phyloP scores from a whole-genome alignment of 2,329 filamentous ascomycete species.

The Laburnicola sp. region DNA sequence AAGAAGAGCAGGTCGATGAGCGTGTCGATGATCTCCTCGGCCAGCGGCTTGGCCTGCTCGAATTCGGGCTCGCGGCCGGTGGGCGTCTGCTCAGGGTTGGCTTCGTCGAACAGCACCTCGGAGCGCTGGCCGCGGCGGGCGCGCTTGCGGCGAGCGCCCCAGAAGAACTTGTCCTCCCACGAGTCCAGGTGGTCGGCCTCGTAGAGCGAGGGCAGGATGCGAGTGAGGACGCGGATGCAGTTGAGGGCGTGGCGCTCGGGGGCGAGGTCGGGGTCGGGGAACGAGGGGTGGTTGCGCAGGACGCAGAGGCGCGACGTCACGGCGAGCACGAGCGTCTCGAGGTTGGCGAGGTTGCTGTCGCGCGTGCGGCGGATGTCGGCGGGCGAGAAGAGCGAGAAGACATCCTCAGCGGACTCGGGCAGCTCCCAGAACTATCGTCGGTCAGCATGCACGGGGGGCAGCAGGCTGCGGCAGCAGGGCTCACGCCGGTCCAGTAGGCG shows the following conservation, averaged over 20 bases:
- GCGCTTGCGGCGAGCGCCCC: slow-evolving; percentile 72
- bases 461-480: slow-evolving; percentile 33
- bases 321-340: slow-evolving; percentile 84
- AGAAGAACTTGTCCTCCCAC: slow-evolving; percentile 96
- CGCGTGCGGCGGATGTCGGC: slow-evolving; percentile 78
- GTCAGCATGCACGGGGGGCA: slow-evolving; percentile 6
- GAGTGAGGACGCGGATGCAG: slow-evolving; percentile 87
- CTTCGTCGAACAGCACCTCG: slow-evolving; percentile 84
- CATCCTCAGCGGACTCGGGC: slow-evolving; percentile 91
- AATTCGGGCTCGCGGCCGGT: slow-evolving; percentile 62
- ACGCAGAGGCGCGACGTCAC: slow-evolving; percentile 80
- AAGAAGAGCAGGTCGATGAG: slow-evolving; percentile 90
- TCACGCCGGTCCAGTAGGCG: slow-evolving; percentile 87
- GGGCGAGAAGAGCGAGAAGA: slow-evolving; percentile 93
- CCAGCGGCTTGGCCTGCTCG: slow-evolving; percentile 82
- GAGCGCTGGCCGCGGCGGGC: slow-evolving; percentile 49
- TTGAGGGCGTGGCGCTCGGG: slow-evolving; percentile 88
- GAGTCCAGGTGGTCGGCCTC: slow-evolving; percentile 78
- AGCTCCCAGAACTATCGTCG: slow-evolving; percentile 85
- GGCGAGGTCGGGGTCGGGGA: slow-evolving; percentile 82
- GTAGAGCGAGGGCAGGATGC: slow-evolving; percentile 87
- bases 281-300: slow-evolving; percentile 77
- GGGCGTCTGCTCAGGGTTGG: slow-evolving; percentile 56
- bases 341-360: slow-evolving; percentile 80
- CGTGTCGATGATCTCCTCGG: slow-evolving; percentile 89